These are phyloP conservation scores for Pseudoneurospora amorphoporcata DNA, from an alignment of 495 filamentous ascomycete species.

Conservation along the genomic window DNA sequence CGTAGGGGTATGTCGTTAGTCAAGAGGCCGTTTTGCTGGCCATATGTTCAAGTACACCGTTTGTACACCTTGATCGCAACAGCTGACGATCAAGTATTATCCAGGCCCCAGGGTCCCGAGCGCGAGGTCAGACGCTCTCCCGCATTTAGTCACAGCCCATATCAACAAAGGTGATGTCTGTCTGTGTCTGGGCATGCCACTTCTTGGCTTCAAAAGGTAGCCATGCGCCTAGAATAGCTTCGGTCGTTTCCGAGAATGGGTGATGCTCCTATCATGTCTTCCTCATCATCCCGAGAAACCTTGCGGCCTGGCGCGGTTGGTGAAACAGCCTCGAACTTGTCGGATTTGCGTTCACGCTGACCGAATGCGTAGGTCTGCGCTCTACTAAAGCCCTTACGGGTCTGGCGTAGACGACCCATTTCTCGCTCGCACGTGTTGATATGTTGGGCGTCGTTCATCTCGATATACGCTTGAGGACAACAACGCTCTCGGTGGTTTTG, in stretches of 20 bases:
- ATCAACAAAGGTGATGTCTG: neutral
- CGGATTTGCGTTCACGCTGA: slow-evolving; percentile 39
- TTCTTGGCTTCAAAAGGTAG: slow-evolving; percentile 46
- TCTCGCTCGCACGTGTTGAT: slow-evolving; percentile 86
- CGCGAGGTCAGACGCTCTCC: neutral
- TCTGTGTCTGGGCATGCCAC: neutral
- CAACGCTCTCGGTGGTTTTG: slow-evolving; percentile 64
- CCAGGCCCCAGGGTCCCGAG: neutral
- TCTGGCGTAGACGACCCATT: slow-evolving; percentile 70
- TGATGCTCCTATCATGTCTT: slow-evolving; percentile 43
- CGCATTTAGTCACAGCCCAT: neutral
- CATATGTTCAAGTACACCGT: neutral
- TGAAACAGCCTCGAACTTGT: slow-evolving; percentile 39
- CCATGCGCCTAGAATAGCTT: slow-evolving; percentile 56
- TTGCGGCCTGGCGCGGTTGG: slow-evolving; percentile 57
- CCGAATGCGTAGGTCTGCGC: slow-evolving; percentile 93
- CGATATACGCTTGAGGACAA: slow-evolving; percentile 88
- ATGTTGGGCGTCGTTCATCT: slow-evolving; percentile 87
- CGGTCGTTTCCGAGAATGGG: slow-evolving; percentile 43
- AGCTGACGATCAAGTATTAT: neutral
- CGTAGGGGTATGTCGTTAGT: neutral
- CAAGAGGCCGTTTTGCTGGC: neutral
- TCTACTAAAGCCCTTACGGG: slow-evolving; percentile 70
- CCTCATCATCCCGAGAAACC: slow-evolving; percentile 27
- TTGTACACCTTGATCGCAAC: neutral